A percentile compares a stretch with the other conserved stretches of the same genome.
Conservation (phyloP, 2,329 filamentous ascomycete species). For the Coniosporium tulheliwenetii region DNA sequence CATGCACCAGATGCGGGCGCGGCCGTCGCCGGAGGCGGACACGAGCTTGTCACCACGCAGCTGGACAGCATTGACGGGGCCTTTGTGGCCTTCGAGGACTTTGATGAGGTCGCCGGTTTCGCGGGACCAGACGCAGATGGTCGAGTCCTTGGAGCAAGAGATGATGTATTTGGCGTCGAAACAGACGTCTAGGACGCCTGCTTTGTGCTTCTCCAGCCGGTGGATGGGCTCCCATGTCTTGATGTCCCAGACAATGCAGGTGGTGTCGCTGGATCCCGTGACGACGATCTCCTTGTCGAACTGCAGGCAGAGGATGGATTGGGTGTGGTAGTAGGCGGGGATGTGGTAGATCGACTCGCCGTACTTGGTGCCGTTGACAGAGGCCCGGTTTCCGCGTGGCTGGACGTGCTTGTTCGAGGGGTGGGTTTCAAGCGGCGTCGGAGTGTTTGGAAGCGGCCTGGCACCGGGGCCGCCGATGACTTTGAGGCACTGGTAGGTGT, state of each 20-base stretch:
- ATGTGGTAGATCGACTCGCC: conserved; percentile 31
- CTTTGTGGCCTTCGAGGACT: conserved; percentile 69
- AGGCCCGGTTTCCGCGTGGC: conserved; percentile 23
- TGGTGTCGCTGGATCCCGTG: conserved; percentile 84
- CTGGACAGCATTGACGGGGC: conserved; percentile 93
- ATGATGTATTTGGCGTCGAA: conserved; percentile 88
- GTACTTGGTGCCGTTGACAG: conserved; percentile 29
- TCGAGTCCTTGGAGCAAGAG: conserved; percentile 91
- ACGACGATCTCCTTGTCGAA: conserved; percentile 89
- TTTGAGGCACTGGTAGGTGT: conserved; percentile 68
- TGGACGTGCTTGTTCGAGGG: conserved; percentile 6
- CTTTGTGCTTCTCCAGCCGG: conserved; percentile 62
- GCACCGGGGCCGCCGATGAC: conserved; percentile 66
- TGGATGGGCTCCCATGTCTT: conserved; percentile 66
- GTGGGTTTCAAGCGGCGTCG: conserved; percentile 22
- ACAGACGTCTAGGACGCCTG: conserved; percentile 84
- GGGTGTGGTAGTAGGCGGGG: conserved; percentile 55
- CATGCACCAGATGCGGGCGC: conserved; percentile 91
- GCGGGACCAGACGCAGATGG: conserved; percentile 89
- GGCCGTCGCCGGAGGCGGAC: conserved; percentile 84
- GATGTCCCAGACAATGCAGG: conserved; percentile 83
- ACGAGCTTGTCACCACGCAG: conserved; percentile 85
- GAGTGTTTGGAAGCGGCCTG: conserved; percentile 35
- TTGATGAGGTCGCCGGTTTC: conserved; percentile 59
- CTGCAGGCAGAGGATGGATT: conserved; percentile 86